Conservation (phyloP, 768 basidiomycete species). For the Strobilomyces dryophilus region DNA sequence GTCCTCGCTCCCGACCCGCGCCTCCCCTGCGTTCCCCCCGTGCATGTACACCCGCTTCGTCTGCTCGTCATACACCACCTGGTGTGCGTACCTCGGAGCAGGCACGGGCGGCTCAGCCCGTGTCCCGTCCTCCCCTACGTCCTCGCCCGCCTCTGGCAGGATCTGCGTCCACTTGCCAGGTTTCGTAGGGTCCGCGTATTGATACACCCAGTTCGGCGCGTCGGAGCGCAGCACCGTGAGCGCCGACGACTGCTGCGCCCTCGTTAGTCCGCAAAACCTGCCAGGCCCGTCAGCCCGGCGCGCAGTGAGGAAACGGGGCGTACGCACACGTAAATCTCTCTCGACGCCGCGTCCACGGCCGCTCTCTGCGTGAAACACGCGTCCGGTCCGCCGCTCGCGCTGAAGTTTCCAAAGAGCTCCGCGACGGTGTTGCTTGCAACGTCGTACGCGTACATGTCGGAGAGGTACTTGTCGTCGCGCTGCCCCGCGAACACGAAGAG, state of each 20-base stretch:
- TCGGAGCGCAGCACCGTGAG: conserved; percentile 39
- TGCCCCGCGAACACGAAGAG: conserved; percentile 56
- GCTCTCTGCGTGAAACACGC: conserved; percentile 74
- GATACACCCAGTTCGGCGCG: conserved; percentile 64
- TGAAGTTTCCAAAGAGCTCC: conserved; percentile 63
- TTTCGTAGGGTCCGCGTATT: conserved; percentile 44
- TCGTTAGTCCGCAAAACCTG: conserved; percentile 63
- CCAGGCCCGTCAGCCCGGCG: neutral
- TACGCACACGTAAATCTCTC: conserved; percentile 71
- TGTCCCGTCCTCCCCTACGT: neutral
- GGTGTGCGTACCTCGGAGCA: conserved; percentile 68
- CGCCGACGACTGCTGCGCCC: conserved; percentile 35
- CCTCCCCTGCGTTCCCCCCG: conserved; percentile 67
- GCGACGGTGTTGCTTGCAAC: conserved; percentile 52
- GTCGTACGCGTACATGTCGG: conserved; percentile 76
- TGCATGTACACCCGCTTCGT: conserved; percentile 61
- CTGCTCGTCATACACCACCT: conserved; percentile 65
- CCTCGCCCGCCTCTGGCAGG: conserved; percentile 32
- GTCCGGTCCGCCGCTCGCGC: conserved; percentile 58
- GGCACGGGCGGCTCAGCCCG: conserved; percentile 38
- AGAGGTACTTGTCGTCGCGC: conserved; percentile 58
- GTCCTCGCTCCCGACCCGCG: conserved; percentile 18
- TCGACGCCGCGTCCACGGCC: conserved; percentile 56
- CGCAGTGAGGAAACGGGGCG: too few species aligned
- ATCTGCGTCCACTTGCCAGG: conserved; percentile 68